Conservation (phyloP, 495 filamentous ascomycete species). For the Aspergillus ostianus region DNA sequence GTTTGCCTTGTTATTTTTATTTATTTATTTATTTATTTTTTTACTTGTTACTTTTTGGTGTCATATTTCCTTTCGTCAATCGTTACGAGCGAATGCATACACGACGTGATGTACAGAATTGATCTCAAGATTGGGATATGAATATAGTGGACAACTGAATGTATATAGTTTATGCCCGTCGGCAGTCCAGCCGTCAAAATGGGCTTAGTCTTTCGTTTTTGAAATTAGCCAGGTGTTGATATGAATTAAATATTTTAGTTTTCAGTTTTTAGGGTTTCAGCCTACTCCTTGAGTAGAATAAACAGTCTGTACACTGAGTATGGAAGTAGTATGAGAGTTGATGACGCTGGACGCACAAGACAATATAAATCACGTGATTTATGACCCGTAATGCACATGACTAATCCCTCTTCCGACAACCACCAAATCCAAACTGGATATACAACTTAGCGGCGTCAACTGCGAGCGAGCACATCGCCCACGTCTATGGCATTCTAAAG, state of each 20-base stretch:
- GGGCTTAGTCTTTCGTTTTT: too few species aligned
- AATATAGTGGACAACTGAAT: not conserved
- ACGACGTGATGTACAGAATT: conserved; percentile 1
- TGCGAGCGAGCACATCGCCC: too few species aligned
- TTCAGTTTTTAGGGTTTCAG: too few species aligned
- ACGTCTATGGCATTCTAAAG: too few species aligned
- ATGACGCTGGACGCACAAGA: too few species aligned
- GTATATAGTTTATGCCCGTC: not conserved
- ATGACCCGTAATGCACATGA: not conserved
- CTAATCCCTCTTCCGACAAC: not conserved
- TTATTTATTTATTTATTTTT: not conserved
- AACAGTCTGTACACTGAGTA: too few species aligned
- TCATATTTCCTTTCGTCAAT: not conserved
- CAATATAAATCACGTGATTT: not conserved
- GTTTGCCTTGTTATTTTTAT: not conserved
- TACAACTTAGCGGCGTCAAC: not conserved
- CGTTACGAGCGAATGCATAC: conserved; percentile 2
- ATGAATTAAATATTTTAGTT: too few species aligned
- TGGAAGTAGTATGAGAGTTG: too few species aligned
- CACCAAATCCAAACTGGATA: not conserved
- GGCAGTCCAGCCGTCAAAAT: not conserved
- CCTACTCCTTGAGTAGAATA: too few species aligned
- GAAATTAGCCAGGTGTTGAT: too few species aligned
- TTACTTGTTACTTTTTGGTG: conserved; percentile 1
- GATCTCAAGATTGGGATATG: not conserved